Evolutionary conservation across 2,329 filamentous ascomycete species (phyloP).

Genomic region (Alternaria incomplexa): DNA sequence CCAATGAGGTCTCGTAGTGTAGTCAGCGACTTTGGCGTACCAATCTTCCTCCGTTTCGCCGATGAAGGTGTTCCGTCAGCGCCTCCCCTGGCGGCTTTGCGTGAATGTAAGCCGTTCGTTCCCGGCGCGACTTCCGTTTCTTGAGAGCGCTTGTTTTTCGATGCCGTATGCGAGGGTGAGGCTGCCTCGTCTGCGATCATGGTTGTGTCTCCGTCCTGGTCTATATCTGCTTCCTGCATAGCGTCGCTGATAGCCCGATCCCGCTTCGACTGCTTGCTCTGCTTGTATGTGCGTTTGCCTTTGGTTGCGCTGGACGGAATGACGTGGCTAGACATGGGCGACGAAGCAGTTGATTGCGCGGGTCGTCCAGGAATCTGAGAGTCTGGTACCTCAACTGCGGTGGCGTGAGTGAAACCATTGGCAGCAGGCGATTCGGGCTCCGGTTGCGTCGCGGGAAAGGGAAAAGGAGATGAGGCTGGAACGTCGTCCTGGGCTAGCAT

Average conservation of each 20-base stretch:
- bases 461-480: conserved; percentile 9
- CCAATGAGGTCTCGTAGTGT: conserved; percentile 5
- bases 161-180: not conserved
- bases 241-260: not conserved
- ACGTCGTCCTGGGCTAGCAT: not conserved
- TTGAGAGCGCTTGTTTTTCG: not conserved
- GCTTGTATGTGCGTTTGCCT: conserved; percentile 9
- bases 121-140: not conserved
- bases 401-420: not conserved
- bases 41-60: conserved; percentile 5
- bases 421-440: not conserved
- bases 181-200: not conserved
- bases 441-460: conserved; percentile 6
- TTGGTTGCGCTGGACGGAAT: conserved; percentile 12
- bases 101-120: not conserved
- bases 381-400: conserved; percentile 20
- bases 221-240: not conserved
- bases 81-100: not conserved
- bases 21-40: not conserved
- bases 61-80: not conserved
- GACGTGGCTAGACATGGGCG: conserved; percentile 8
- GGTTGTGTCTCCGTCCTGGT: not conserved
- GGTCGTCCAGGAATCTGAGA: conserved; percentile 7
- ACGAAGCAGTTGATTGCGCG: not conserved
- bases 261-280: not conserved